Base-by-base conservation (phyloP, 768 basidiomycete species). In the Plicaturopsis crispa region DNA sequence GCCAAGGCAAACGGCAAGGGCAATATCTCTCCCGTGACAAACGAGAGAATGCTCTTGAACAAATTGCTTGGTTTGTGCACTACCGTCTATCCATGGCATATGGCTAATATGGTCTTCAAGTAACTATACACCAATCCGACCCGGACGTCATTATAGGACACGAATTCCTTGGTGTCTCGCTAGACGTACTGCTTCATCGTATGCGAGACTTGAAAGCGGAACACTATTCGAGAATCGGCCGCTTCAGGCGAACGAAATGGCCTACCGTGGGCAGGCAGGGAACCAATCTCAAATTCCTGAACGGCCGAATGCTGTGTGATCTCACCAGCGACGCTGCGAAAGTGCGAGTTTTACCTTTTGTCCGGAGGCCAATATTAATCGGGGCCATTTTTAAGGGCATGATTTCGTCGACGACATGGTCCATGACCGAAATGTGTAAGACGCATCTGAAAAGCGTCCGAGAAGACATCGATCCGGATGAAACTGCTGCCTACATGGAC, bases 381-480 rank as follows among this genome's bases (percentile, higher is more conserved):
- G 16, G 14, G 13, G n/a, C 36, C 19, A 24, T 42, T 31, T 24
- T 31, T 20, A 14, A 94, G 91, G 82, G 86, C 16, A 94, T 97
- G 90, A 98, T 99, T 55, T 64, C 82, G 1, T 98, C 96, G 3
- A 97, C 91, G 4, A 98, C 96, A 1, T 99, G 96, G 96, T 94
- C 93, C 2, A 64, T 98, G 38, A 90, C 89, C 6, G 96, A 99
- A 60, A 97, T 99, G 92, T 92, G 88, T 62, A 75, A 70, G 45
- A 86, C 90, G 1, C 85, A 94, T 55, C 75, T 99, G 45, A 82
- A 83, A 45, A 74, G 76, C 42, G 81, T 84, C 37, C 69, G 96
- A 24, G 84, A 96, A 53, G 96, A 98, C 45, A 92, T 96, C 45
- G 94, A 98, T 53, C 84, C 91, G 0, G 94, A 97, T 45, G 96